phyloP scores from a whole-genome alignment of 192 early-diverging fungal species.

The Phlyctochytrium arcticum region DNA sequence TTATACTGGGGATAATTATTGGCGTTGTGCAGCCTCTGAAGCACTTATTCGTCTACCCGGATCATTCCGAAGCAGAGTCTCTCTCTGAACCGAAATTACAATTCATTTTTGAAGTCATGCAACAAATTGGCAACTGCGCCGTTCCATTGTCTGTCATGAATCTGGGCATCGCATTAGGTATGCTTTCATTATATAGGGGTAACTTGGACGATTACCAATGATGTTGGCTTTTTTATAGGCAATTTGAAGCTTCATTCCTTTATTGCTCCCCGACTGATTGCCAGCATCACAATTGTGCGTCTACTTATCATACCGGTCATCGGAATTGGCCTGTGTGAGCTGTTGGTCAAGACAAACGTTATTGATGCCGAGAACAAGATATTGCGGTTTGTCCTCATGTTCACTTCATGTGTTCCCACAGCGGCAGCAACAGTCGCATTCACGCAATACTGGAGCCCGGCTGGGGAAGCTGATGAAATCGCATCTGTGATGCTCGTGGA shows the following conservation, averaged over 20 bases:
- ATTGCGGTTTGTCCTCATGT: conserved; percentile 37
- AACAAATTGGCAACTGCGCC: conserved; percentile 24
- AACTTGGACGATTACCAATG: too few species aligned
- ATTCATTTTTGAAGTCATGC: conserved; percentile 26
- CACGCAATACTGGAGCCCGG: conserved; percentile 34
- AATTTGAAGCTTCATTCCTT: conserved; percentile 12
- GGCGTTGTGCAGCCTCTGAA: conserved; percentile 13
- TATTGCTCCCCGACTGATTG: conserved; percentile 17
- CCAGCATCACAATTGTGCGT: conserved; percentile 12
- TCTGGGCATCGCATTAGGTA: conserved; percentile 31
- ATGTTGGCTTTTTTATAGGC: too few species aligned
- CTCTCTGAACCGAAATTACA: conserved; percentile 26
- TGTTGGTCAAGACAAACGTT: neutral
- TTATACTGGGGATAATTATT: conserved; percentile 25
- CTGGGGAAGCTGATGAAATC: conserved; percentile 30
- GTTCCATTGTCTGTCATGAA: conserved; percentile 34
- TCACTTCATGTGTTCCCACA: conserved; percentile 31
- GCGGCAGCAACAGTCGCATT: conserved; percentile 33
- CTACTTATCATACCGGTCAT: conserved; percentile 30
- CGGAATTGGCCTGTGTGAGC: conserved; percentile 22
- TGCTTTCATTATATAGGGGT: too few species aligned
- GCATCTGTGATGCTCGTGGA: conserved; percentile 29
- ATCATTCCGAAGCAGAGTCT: neutral
- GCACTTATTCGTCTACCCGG: conserved; percentile 3
- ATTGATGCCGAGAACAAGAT: conserved; percentile 26